These are phyloP conservation scores for Colletotrichum viniferum DNA, from an alignment of 2,329 filamentous ascomycete species.

Conservation along the genomic window DNA sequence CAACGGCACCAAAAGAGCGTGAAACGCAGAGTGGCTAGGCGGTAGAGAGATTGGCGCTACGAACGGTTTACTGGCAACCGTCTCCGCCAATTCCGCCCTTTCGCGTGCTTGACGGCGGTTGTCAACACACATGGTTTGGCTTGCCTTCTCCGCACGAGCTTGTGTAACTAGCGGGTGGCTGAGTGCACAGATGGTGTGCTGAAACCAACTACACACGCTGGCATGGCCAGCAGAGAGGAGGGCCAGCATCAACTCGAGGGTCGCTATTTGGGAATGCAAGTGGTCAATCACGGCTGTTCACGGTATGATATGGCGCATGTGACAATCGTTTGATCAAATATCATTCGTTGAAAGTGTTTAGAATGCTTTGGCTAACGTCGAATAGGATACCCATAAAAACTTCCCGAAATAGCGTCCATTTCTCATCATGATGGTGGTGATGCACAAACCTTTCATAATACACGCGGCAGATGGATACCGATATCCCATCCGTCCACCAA, in stretches of 20 bases:
- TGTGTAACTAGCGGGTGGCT: neutral
- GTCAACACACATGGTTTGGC: neutral
- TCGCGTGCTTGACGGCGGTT: conserved; percentile 6
- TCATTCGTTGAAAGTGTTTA: neutral
- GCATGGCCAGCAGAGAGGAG: neutral
- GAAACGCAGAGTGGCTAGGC: neutral
- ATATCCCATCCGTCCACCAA: conserved; percentile 4
- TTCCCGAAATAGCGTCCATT: conserved; percentile 14
- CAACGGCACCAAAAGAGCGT: neutral
- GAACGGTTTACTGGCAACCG: neutral
- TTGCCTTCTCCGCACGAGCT: neutral
- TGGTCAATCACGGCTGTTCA: neutral
- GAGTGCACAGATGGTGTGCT: conserved; percentile 1
- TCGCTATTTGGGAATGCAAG: neutral
- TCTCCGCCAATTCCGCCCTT: neutral
- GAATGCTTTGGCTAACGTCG: conserved; percentile 15
- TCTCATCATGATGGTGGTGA: conserved; percentile 16
- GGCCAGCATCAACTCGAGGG: neutral
- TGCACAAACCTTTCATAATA: conserved; percentile 20
- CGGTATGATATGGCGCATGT: neutral
- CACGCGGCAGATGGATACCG: conserved; percentile 11
- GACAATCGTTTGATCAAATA: neutral
- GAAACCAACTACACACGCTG: neutral
- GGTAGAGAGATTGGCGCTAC: neutral
- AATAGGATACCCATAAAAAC: neutral